These are phyloP conservation scores for Pseudogymnoascus verrucosus DNA, from an alignment of 2,329 filamentous ascomycete genomes.

Conservation along the genomic window DNA sequence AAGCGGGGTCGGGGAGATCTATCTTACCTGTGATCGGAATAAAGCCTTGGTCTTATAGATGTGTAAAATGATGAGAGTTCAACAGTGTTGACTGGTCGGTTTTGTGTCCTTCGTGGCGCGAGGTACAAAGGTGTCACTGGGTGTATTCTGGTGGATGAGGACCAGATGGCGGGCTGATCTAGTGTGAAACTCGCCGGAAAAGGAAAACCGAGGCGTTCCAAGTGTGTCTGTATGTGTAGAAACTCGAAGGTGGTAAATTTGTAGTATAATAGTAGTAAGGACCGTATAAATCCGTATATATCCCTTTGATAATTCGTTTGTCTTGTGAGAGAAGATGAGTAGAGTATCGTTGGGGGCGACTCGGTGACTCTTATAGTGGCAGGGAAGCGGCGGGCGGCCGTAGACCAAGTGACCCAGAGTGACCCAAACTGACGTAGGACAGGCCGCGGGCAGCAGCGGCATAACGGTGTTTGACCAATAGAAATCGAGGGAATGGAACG, in stretches of 20 bases:
- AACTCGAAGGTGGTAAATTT: background rate
- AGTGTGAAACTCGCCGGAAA: slow-evolving; percentile 1
- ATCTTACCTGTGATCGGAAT: background rate
- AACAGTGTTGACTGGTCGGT: background rate
- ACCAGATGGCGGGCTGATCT: background rate
- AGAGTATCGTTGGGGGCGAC: background rate
- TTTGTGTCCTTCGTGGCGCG: background rate
- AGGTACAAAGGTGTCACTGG: slow-evolving; percentile 5
- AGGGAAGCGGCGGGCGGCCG: background rate
- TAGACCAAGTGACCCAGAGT: background rate
- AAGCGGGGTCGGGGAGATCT: background rate
- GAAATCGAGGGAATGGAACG: background rate
- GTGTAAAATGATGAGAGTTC: background rate
- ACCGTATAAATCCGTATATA: slow-evolving; percentile 2
- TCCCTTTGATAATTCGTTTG: background rate
- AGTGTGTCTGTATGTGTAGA: background rate
- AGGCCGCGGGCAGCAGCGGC: background rate
- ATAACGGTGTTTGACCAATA: background rate
- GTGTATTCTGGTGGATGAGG: background rate
- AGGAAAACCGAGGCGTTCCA: background rate
- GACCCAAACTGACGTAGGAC: background rate
- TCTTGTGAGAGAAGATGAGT: background rate
- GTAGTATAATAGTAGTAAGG: background rate
- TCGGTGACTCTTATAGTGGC: slow-evolving; percentile 2
- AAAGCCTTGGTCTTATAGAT: background rate